Base-by-base conservation (phyloP, 1,284 basidiomycete species). In the Entoloma clypeatum region DNA sequence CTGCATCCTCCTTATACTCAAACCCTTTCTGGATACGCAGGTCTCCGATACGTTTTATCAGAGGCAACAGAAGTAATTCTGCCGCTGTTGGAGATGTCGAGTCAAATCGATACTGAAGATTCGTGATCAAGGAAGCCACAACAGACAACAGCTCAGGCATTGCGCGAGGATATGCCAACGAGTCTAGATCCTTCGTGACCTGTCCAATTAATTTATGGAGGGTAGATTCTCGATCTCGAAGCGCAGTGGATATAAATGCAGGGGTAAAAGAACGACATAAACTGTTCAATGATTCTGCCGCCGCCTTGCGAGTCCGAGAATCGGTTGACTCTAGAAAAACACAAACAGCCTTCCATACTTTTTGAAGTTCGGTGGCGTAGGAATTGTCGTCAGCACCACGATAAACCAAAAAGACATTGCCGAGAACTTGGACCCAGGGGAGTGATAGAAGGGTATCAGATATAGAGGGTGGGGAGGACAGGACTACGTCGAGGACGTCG, bases 1-100 rank as follows among this genome's bases (percentile, higher is more conserved):
- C 96, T 17, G 86, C 92, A 34, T 79, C 79, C 60, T 94, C 92
- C 62, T 92, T 94, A 62, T 87, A 77, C 62, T 97, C 93, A 56
- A 99, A 99, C 4, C 74, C 79, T 62, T 86, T 88, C 55, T 87
- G 74, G 24, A 77, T 69, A 29, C 95, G 71, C 45, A 96, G 64
- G 29, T 86, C 81, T 2, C 83, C 91, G 19, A 96, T 71, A 43
- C 80, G 78, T 48, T 74, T 66, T 36, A 98, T 74, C n/a, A 92
- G 61, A 23, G 83, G 80, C 32, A 87, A 61, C 16, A 95, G 68
- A 6, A 97, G 72, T 31, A 68, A 60, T 55, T 91, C 80, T 2
- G 90, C 86, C 5, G 83, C 84, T 4, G 84, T 79, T 17, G 69
- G 73, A 8, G 60, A 56, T 10, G 60, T 55, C 34, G 53, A 52